Evolutionary conservation across 352 stramenopile species (phyloP), one percentile per base, ranked within the genome.

Genomic region (Phytophthora lateralis): DNA sequence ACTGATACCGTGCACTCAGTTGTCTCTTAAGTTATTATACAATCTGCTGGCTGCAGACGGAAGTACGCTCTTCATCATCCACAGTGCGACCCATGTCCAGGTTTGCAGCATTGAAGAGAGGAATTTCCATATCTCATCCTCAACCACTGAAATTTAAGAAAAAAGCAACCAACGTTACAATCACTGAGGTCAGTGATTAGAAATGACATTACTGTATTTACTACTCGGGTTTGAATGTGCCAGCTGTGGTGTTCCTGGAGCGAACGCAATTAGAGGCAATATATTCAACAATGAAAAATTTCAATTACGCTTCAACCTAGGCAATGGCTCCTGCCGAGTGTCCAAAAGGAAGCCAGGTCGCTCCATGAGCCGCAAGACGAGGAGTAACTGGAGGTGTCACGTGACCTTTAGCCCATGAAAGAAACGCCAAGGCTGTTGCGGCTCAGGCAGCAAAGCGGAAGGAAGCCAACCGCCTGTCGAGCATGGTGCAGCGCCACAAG

Each of bases 71-170:
- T n/a, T n/a, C n/a, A n/a, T n/a, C n/a, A n/a, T n/a, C n/a, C n/a
- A n/a, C n/a, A n/a, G n/a, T n/a, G n/a, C n/a, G n/a, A n/a, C n/a
- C n/a, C n/a, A n/a, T n/a, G n/a, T n/a, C n/a, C n/a, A n/a, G n/a
- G n/a, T n/a, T n/a, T n/a, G n/a, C n/a, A n/a, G n/a, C n/a, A n/a
- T n/a, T n/a, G n/a, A n/a, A n/a, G n/a, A n/a, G 37, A 53, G 18
- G 46, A 53, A 53, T 43, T 53, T 53, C 30, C 46, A 32, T 53
- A 42, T 17, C 8, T 53, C 44, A 41, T n/a, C 44, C 26, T n/a
- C 14, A 51, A 51, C 2, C 26, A 53, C 46, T 53, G 46, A 53
- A 6, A 43, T 43, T 43, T 43, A 18, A 20, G 46, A 53, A 42
- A 53, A 42, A 30, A 53, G n/a, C 43, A 42, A 43, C 1, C 29